Evolutionary conservation across 2,329 filamentous ascomycete genomes (phyloP), one percentile per base, ranked within the genome.

Genomic region (Talaromyces sp.): DNA sequence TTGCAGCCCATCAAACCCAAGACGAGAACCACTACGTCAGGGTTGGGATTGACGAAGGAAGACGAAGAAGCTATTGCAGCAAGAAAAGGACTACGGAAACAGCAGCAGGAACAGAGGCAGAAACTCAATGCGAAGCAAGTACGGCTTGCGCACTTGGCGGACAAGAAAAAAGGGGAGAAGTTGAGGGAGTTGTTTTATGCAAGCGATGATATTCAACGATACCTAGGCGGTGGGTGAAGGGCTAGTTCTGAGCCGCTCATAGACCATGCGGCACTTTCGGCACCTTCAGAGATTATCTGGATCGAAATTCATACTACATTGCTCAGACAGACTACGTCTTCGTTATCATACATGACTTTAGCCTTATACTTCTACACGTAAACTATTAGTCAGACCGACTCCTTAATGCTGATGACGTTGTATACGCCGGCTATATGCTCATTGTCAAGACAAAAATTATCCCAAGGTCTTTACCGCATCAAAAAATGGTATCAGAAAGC

Each of bases 161-260:
- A 88, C 63, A 88, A 81, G 76, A 86, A 78, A 72, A 87, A 81
- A 65, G 81, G 83, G 18, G 84, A 90, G 64, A 86, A 78, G 69
- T 73, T 96, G 64, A 83, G 87, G 66, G 81, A 86, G 68, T 82
- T 90, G 77, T 89, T 96, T 66, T 93, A 90, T 75, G 83, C 85
- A 21, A 87, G 85, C 67, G 84, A 89, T n/a, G 89, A 93, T 67
- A 79, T 96, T 61, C 86, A 92, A 69, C 86, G 82, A 70, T 95
- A 96, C 72, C 76, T 96, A 18, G 84, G 87, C 18, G 68, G 67
- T 16, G 66, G 33, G 12, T 63, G 50, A 50, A 31, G 12, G 25
- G 23, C 8, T 31, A 12, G n/a, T 31, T 1, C 23, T 5, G 2
- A n/a, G 16, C 1, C 18, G 21, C 21, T 39, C 14, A 54, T 54